Evolutionary conservation across 2,329 filamentous ascomycete species (phyloP).

Genomic region (Fusarium mundagurra): DNA sequence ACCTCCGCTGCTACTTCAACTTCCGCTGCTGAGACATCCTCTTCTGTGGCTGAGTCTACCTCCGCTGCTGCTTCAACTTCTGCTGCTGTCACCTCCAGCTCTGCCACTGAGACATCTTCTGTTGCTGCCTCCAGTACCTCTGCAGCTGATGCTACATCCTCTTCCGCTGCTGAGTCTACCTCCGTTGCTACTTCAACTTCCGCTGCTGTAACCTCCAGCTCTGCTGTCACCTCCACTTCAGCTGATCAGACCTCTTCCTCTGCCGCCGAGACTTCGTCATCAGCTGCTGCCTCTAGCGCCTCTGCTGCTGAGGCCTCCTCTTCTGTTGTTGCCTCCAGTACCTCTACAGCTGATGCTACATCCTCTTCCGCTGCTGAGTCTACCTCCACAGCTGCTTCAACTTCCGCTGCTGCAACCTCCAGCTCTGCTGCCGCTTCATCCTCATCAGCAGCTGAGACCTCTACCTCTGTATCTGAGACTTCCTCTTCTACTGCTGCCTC

Average conservation of each 20-base stretch:
- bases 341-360: accelerated
- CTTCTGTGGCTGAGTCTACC: background rate
- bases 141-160: too few relatives aligned
- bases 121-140: background rate
- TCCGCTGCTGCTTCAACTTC: background rate
- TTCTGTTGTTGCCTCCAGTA: background rate
- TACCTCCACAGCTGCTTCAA: too few relatives aligned
- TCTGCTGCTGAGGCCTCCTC: background rate
- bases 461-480: background rate
- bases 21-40: background rate
- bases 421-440: background rate
- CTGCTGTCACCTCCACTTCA: background rate
- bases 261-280: too few relatives aligned
- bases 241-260: too few relatives aligned
- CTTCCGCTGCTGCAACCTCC: background rate
- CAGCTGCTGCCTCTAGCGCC: too few relatives aligned
- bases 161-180: too few relatives aligned
- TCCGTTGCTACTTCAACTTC: background rate
- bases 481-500: background rate
- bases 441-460: background rate
- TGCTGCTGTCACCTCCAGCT: background rate
- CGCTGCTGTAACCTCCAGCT: too few relatives aligned
- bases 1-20: background rate
- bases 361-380: background rate
- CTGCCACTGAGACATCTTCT: background rate